phyloP scores from a whole-genome alignment of 2,329 filamentous ascomycete genomes.

The Penicillium sclerotiorum region DNA sequence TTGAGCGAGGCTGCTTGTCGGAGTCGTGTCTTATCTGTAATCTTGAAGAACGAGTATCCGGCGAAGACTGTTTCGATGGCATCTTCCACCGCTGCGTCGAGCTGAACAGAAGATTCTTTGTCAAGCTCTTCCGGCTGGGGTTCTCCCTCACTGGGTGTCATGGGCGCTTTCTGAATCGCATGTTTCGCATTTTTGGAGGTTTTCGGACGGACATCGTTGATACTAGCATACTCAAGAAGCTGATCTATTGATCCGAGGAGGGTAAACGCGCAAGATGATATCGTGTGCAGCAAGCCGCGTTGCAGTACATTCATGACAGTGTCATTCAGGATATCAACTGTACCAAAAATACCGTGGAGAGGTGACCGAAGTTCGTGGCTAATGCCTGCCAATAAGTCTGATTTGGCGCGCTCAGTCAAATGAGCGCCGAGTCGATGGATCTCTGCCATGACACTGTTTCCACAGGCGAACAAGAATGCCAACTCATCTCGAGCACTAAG shows the following conservation, averaged over 20 bases:
- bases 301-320: slow-evolving; percentile 25
- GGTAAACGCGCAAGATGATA: slow-evolving; percentile 43
- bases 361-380: slow-evolving; percentile 36
- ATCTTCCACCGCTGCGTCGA: slow-evolving; percentile 16
- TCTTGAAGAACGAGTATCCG: slow-evolving; percentile 13
- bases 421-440: slow-evolving; percentile 25
- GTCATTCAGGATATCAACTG: slow-evolving; percentile 27
- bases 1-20: not conserved
- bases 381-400: slow-evolving; percentile 32
- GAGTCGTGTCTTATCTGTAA: not conserved
- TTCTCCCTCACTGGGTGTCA: not conserved
- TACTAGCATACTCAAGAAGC: slow-evolving; percentile 30
- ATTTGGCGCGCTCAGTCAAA: slow-evolving; percentile 30
- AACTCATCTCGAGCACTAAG: slow-evolving; percentile 24
- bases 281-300: slow-evolving; percentile 28
- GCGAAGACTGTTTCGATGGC: slow-evolving; percentile 19
- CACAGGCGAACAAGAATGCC: slow-evolving; percentile 26
- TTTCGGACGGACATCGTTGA: slow-evolving; percentile 18
- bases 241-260: slow-evolving; percentile 43
- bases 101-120: slow-evolving; percentile 10
- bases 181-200: not conserved
- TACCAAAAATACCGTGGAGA: slow-evolving; percentile 35
- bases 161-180: not conserved
- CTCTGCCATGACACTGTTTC: slow-evolving; percentile 31
- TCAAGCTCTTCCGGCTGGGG: not conserved